Evolutionary conservation across 2,329 filamentous ascomycete species (phyloP).

Genomic region (Dichotomopilus funicola): DNA sequence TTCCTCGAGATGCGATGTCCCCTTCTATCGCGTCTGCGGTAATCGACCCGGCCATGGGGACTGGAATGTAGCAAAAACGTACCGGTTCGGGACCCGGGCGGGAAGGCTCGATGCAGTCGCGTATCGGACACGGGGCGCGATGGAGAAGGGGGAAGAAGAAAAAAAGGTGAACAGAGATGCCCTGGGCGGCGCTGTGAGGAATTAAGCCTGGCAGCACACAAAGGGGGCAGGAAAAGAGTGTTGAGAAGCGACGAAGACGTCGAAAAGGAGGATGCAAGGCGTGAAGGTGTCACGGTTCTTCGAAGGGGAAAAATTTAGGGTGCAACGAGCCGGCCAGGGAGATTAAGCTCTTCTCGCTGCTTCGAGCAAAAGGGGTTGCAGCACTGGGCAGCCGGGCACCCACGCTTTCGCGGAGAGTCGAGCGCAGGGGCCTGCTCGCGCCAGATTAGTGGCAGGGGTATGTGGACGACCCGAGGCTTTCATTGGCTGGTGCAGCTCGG

Average conservation of each 20-base stretch:
- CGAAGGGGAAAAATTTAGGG: slow-evolving; percentile 25
- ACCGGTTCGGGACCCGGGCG: slow-evolving; percentile 20
- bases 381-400: slow-evolving; percentile 14
- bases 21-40: not conserved
- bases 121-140: slow-evolving; percentile 30
- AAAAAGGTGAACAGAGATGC: slow-evolving; percentile 6
- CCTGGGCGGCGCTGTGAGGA: slow-evolving; percentile 13
- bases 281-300: slow-evolving; percentile 19
- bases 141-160: slow-evolving; percentile 19
- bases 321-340: slow-evolving; percentile 18
- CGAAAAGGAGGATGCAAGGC: slow-evolving; percentile 17
- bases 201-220: slow-evolving; percentile 23
- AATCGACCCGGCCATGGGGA: not conserved
- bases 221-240: slow-evolving; percentile 24
- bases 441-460: slow-evolving; percentile 19
- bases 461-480: slow-evolving; percentile 9
- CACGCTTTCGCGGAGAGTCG: slow-evolving; percentile 9
- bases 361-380: slow-evolving; percentile 25
- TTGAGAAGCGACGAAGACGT: slow-evolving; percentile 22
- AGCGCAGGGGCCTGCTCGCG: slow-evolving; percentile 19
- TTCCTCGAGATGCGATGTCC: too few relatives aligned
- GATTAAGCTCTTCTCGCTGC: slow-evolving; percentile 18
- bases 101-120: slow-evolving; percentile 26
- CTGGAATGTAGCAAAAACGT: slow-evolving; percentile 10
- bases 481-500: slow-evolving; percentile 15